A percentile compares a stretch with the other conserved stretches of the same genome.
Evolutionary conservation across 345 rosid genomes (phyloP).

Genomic region (Syzygium oleosum): DNA sequence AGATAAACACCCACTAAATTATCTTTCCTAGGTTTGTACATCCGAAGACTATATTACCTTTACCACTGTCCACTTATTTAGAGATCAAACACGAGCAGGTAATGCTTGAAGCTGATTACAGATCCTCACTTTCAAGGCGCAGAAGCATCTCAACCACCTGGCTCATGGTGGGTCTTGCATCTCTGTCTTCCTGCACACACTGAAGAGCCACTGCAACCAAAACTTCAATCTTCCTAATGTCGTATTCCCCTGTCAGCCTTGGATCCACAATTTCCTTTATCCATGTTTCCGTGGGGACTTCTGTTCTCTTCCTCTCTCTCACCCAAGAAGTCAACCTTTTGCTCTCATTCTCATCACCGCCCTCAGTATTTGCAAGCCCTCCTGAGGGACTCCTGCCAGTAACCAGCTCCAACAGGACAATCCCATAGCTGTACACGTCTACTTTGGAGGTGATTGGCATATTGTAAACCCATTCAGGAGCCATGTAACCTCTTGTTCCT

Average conservation of each 20-base stretch:
- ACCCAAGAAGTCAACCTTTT: not conserved
- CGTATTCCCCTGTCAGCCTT: not conserved
- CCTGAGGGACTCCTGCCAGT: not conserved
- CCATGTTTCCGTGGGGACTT: not conserved
- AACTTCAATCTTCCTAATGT: constrained; percentile 1
- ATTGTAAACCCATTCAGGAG: constrained; percentile 21
- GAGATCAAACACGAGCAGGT: not conserved
- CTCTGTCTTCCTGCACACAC: constrained; percentile 13
- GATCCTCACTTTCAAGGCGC: not conserved
- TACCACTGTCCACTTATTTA: too few relatives aligned
- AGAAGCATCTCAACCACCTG: constrained; percentile 18
- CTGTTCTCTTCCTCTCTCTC: constrained; percentile 3
- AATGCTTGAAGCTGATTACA: not conserved
- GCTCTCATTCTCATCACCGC: not conserved
- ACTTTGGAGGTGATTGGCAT: constrained; percentile 22
- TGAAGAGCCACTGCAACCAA: constrained; percentile 8
- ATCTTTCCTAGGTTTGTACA: not conserved
- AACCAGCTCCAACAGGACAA: constrained; percentile 22
- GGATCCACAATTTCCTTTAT: constrained; percentile 14
- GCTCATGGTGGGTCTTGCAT: constrained; percentile 19
- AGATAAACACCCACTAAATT: not conserved
- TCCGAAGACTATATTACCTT: too few relatives aligned
- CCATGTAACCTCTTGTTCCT: constrained; percentile 27
- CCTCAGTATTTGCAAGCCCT: not conserved
- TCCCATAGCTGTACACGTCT: constrained; percentile 28